phyloP scores from a whole-genome alignment of 176 grass and related monocot species.

The Triticum timopheevii region DNA sequence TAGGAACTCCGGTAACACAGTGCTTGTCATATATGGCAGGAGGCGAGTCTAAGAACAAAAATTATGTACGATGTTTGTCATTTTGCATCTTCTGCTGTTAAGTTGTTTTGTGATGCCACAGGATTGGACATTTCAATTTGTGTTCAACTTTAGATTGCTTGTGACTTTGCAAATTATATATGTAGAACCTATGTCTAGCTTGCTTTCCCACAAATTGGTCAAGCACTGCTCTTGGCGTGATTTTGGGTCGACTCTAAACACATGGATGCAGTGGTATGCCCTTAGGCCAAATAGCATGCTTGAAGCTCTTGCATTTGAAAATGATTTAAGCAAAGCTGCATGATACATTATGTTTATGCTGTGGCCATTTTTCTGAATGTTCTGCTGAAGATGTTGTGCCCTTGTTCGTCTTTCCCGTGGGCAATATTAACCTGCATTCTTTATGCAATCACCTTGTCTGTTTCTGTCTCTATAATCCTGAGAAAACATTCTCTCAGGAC shows the following conservation, averaged over 20 bases:
- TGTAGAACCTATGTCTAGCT: background rate
- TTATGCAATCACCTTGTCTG: background rate
- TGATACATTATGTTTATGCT: background rate
- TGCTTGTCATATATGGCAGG: background rate
- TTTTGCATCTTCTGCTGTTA: background rate
- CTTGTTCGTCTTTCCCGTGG: background rate
- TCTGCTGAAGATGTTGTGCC: background rate
- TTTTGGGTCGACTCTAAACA: background rate
- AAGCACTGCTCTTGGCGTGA: background rate
- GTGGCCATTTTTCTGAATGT: slow-evolving; percentile 20
- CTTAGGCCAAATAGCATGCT: slow-evolving; percentile 9
- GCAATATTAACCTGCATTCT: background rate
- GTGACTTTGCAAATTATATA: background rate
- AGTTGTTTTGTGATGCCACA: background rate
- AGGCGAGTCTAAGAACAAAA: background rate
- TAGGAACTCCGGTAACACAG: background rate
- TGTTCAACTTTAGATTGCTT: background rate
- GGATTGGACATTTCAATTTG: background rate
- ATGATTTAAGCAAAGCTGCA: slow-evolving; percentile 22
- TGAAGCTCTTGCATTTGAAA: slow-evolving; percentile 17
- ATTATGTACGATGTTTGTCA: background rate
- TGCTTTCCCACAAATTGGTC: background rate
- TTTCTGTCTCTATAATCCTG: slow-evolving; percentile 8
- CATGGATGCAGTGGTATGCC: background rate
- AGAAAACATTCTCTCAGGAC: background rate